phyloP scores from a whole-genome alignment of 805 yeast genomes.

The Lipomyces starkeyi region DNA sequence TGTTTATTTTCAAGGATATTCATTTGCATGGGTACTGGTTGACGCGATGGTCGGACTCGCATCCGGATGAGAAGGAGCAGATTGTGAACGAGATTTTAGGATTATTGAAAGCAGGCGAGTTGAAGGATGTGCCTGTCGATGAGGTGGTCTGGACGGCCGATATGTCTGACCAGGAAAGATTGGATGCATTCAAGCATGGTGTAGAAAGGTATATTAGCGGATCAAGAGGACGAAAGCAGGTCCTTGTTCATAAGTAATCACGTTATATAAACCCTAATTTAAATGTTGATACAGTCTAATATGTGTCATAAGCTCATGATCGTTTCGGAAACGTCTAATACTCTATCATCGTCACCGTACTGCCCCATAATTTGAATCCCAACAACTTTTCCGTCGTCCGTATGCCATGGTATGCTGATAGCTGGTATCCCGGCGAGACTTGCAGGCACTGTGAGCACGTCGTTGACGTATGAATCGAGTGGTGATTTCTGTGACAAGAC shows the following conservation, averaged over 20 bases:
- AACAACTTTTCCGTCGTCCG: constrained; percentile 45
- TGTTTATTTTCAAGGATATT: constrained; percentile 87
- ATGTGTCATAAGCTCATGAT: constrained; percentile 19
- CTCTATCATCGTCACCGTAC: constrained; percentile 74
- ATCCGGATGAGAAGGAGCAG: constrained; percentile 64
- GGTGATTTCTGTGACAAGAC: constrained; percentile 47
- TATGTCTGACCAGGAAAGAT: constrained; percentile 52
- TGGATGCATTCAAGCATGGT: constrained; percentile 53
- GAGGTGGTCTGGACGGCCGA: constrained; percentile 48
- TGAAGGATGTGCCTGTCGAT: constrained; percentile 57
- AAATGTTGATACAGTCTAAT: neutral
- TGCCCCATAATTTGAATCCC: constrained; percentile 89
- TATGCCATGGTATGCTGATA: constrained; percentile 68
- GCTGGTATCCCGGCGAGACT: constrained; percentile 93
- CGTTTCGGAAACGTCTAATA: constrained; percentile 54
- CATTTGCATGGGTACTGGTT: constrained; percentile 94
- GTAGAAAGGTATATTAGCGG: constrained; percentile 52
- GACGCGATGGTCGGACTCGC: constrained; percentile 63
- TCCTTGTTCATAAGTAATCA: constrained; percentile 45
- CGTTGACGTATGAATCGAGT: constrained; percentile 74
- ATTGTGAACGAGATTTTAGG: constrained; percentile 62
- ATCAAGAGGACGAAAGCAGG: constrained; percentile 49
- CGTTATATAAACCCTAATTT: neutral
- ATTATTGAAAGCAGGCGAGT: constrained; percentile 62
- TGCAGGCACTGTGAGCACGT: constrained; percentile 85